Evolutionary conservation across 306 rosid genomes (phyloP).

Genomic region (Acacia crassicarpa): DNA sequence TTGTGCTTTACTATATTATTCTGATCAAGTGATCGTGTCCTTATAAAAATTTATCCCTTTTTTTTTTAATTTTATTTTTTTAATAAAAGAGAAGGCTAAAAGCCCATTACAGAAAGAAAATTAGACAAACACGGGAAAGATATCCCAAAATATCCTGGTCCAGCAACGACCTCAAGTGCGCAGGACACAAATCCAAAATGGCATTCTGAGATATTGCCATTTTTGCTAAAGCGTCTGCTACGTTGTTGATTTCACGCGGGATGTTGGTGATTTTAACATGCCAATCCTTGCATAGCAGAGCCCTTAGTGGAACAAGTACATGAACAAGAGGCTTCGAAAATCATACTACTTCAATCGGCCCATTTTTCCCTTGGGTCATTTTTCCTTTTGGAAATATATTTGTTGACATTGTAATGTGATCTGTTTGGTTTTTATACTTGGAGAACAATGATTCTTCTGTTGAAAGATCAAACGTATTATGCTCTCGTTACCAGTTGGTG

Average conservation of each 20-base stretch:
- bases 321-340: constrained; percentile 65
- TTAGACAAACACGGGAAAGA: too few species aligned
- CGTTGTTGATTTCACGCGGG: too few species aligned
- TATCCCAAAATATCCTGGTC: too few species aligned
- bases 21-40: constrained; percentile 3
- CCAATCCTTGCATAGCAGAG: too few species aligned
- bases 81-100: too few species aligned
- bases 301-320: constrained; percentile 72
- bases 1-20: constrained; percentile 12
- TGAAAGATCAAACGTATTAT: not conserved
- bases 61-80: too few species aligned
- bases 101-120: too few species aligned
- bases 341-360: constrained; percentile 82
- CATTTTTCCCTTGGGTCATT: constrained; percentile 61
- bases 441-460: constrained; percentile 21
- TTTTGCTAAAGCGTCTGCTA: too few species aligned
- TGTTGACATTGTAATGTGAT: constrained; percentile 23
- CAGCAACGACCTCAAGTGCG: too few species aligned
- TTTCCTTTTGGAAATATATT: not conserved
- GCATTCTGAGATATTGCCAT: too few species aligned
- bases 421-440: constrained; percentile 28
- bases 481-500: not conserved
- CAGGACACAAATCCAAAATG: too few species aligned
- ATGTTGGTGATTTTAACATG: too few species aligned
- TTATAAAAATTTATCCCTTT: constrained; percentile 12